Base-by-base conservation (phyloP, 2,329 filamentous ascomycete species). In the Colletotrichum ledebouriae region DNA sequence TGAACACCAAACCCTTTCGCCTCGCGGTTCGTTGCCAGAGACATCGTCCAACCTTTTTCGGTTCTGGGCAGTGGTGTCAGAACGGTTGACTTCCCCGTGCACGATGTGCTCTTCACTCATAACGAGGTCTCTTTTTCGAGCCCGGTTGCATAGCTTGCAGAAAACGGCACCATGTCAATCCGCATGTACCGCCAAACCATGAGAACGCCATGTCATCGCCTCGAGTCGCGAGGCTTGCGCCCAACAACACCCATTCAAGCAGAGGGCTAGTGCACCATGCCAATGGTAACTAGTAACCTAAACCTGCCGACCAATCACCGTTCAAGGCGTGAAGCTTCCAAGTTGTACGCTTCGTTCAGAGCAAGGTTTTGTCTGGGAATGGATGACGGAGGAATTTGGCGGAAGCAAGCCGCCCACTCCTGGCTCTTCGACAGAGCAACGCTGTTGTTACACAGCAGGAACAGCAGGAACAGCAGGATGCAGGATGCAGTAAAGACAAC, bases 341-440 rank as follows among this genome's bases (percentile, higher is more conserved):
- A 41, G 47, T 49, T 64, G 60, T 55, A 55, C 59, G 55, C 55
- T 59, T 55, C 41, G 53, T 59, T 53, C 46, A 55, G 34, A 58
- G 59, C 55, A 64, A 39, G 47, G 41, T 25, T 55, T 56, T 10
- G 61, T 20, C 61, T 56, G 10, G 61, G 65, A 55, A 37, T 37
- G 53, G 29, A 68, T 68, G 65, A 64, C 61, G 61, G 42, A 49
- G 47, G 47, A 25, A 39, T 65, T 65, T 55, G 61, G 61, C 49
- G 17, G 33, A 52, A 41, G 29, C 29, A 56, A 39, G 29, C 29
- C 39, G 61, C 65, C 65, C 65, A 65, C 61, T 37, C 65, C 37
- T 37, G 22, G 12, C 22, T 29, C 22, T 29, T 49, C 42, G 17
- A 52, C 39, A 37, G 25, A 33, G 49, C 59, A 46, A 25, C 50